Evolutionary conservation across 202 grass and related monocot species (phyloP).

Genomic region (Zizania palustris): DNA sequence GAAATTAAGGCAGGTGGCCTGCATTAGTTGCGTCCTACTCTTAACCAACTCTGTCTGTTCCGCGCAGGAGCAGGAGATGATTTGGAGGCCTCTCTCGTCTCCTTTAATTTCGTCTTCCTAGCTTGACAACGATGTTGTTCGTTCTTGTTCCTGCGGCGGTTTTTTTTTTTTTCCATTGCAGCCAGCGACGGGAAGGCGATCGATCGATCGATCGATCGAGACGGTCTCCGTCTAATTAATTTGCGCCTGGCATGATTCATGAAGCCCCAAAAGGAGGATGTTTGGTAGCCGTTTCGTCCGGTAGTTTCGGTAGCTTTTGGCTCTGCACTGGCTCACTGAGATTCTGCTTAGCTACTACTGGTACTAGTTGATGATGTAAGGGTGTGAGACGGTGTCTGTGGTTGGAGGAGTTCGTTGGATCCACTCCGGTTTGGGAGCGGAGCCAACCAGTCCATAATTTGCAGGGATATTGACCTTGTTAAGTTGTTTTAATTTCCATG

Average conservation of each 20-base stretch:
- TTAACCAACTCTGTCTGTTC: slow-evolving; percentile 76
- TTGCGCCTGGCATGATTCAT: not conserved
- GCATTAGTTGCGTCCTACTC: slow-evolving; percentile 58
- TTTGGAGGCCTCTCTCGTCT: slow-evolving; percentile 30
- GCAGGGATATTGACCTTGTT: slow-evolving; percentile 11
- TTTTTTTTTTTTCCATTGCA: not conserved
- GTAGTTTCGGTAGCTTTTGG: slow-evolving; percentile 28
- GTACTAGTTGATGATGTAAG: not conserved
- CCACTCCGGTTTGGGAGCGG: slow-evolving; percentile 46
- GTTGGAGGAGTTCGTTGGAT: slow-evolving; percentile 50
- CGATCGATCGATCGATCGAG: not conserved
- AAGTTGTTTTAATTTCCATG: not conserved
- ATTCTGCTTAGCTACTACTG: slow-evolving; percentile 10
- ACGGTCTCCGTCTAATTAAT: not conserved
- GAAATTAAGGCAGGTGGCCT: slow-evolving; percentile 48
- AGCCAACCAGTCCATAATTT: slow-evolving; percentile 2
- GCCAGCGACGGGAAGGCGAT: not conserved
- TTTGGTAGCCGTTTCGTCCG: slow-evolving; percentile 50
- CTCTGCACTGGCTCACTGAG: slow-evolving; percentile 21
- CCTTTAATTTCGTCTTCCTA: slow-evolving; percentile 59
- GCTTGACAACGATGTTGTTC: slow-evolving; percentile 43
- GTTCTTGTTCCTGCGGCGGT: slow-evolving; percentile 6
- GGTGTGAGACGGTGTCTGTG: slow-evolving; percentile 27
- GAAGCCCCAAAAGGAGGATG: slow-evolving; percentile 16
- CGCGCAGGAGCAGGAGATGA: slow-evolving; percentile 43